Percentiles rank a stretch among this genome's conserved stretches.
Evolutionary conservation across 495 filamentous ascomycete species (phyloP).

Genomic region (Aspergillus incahuasiensis): DNA sequence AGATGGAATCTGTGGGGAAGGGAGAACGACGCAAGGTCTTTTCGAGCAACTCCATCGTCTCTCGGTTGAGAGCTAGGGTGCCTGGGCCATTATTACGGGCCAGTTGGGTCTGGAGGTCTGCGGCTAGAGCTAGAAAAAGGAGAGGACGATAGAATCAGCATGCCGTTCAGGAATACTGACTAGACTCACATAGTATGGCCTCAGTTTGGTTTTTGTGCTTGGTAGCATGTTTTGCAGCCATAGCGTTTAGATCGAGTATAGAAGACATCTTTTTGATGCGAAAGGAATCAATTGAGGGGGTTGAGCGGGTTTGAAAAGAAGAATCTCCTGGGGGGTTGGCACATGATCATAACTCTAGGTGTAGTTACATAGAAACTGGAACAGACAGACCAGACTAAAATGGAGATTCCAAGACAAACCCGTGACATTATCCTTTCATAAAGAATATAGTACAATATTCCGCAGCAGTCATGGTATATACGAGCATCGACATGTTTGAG

Average conservation of each 20-base stretch:
- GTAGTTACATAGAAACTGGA: not conserved
- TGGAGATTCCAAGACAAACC: not conserved
- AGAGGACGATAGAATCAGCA: not conserved
- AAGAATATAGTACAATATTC: conserved; percentile 12
- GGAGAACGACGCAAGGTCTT: conserved; percentile 8
- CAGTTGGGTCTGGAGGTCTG: conserved; percentile 23
- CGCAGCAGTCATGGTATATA: conserved; percentile 8
- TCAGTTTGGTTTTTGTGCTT: not conserved
- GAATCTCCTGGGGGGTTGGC: not conserved
- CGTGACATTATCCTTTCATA: not conserved
- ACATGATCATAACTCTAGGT: conserved; percentile 6
- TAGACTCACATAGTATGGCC: conserved; percentile 9
- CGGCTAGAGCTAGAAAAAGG: conserved; percentile 11
- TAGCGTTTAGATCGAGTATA: not conserved
- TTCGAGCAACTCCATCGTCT: conserved; percentile 9
- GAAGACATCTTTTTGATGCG: too few relatives aligned
- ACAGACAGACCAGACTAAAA: not conserved
- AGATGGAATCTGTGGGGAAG: not conserved
- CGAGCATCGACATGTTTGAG: not conserved
- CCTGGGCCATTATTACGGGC: not conserved
- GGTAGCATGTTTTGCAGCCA: not conserved
- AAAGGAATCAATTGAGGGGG: not conserved
- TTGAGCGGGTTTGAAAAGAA: not conserved
- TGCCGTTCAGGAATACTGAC: not conserved
- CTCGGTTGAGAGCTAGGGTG: not conserved